Evolutionary conservation across 352 stramenopile genomes (phyloP).

Genomic region (Phytophthora cajani): DNA sequence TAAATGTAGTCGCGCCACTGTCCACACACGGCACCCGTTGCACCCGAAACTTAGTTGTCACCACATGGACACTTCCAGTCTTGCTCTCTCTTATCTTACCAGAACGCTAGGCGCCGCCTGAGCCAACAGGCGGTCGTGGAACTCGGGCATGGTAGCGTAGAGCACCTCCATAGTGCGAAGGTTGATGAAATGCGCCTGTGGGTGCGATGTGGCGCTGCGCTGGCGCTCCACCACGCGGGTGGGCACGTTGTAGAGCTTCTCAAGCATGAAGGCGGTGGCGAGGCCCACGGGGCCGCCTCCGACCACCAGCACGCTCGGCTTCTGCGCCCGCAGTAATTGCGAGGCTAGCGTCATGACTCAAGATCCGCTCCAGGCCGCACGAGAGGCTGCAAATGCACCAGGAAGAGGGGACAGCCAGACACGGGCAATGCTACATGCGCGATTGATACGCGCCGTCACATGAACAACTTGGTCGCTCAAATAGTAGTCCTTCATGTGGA

Average conservation of each 20-base stretch:
- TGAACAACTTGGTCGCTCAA: slow-evolving; percentile 13
- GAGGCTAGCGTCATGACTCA: slow-evolving; percentile 23
- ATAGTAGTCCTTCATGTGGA: slow-evolving; percentile 15
- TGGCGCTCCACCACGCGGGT: slow-evolving; percentile 85
- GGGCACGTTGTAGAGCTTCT: slow-evolving; percentile 74
- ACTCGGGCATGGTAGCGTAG: slow-evolving; percentile 66
- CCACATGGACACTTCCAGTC: background rate
- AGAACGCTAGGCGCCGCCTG: slow-evolving; percentile 67
- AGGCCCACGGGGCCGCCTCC: slow-evolving; percentile 78
- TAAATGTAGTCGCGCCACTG: slow-evolving; percentile 90
- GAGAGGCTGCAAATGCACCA: slow-evolving; percentile 14
- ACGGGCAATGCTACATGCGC: slow-evolving; percentile 19
- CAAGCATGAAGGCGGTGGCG: slow-evolving; percentile 68
- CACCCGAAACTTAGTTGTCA: slow-evolving; percentile 9
- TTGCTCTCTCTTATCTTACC: slow-evolving; percentile 36
- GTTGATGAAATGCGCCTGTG: slow-evolving; percentile 96
- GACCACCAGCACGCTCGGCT: slow-evolving; percentile 73
- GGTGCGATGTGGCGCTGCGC: slow-evolving; percentile 80
- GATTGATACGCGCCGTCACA: slow-evolving; percentile 27
- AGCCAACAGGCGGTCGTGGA: slow-evolving; percentile 73
- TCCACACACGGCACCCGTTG: background rate
- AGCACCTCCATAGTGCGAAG: slow-evolving; percentile 95
- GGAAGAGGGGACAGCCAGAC: slow-evolving; percentile 9
- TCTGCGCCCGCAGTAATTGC: slow-evolving; percentile 13
- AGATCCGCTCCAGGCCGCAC: background rate